A percentile compares a stretch with the other conserved stretches of the same genome.
phyloP scores from a whole-genome alignment of 257 asterid genomes.

The Solanum bulbocastanum region DNA sequence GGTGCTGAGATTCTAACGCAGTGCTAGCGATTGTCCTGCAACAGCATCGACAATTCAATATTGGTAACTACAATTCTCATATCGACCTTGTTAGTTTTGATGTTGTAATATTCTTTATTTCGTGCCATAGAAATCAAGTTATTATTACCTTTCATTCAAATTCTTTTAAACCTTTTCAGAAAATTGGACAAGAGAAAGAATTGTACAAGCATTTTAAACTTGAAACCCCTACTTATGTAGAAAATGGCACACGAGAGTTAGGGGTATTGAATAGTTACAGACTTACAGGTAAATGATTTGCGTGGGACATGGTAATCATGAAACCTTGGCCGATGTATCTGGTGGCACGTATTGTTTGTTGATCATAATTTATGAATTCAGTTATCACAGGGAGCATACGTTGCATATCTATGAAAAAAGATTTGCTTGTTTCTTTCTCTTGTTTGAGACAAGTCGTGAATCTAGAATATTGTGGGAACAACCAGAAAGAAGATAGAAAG shows the following conservation, averaged over 20 bases:
- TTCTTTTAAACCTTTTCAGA: neutral
- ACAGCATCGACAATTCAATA: neutral
- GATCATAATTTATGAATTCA: neutral
- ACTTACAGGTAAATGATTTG: neutral
- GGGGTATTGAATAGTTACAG: neutral
- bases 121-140: neutral
- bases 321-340: neutral
- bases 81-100: neutral
- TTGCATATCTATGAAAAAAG: neutral
- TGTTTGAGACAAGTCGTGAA: neutral
- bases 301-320: neutral
- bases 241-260: neutral
- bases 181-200: neutral
- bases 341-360: neutral
- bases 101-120: neutral
- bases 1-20: constrained; percentile 84
- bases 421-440: neutral
- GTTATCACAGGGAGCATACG: neutral
- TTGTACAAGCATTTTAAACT: neutral
- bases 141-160: no score
- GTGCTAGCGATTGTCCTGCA: constrained; percentile 19
- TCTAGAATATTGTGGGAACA: neutral
- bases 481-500: neutral
- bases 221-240: neutral
- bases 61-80: neutral